Base-by-base conservation (phyloP, 129 eudicot species). In the Helichrysum umbraculigerum region DNA sequence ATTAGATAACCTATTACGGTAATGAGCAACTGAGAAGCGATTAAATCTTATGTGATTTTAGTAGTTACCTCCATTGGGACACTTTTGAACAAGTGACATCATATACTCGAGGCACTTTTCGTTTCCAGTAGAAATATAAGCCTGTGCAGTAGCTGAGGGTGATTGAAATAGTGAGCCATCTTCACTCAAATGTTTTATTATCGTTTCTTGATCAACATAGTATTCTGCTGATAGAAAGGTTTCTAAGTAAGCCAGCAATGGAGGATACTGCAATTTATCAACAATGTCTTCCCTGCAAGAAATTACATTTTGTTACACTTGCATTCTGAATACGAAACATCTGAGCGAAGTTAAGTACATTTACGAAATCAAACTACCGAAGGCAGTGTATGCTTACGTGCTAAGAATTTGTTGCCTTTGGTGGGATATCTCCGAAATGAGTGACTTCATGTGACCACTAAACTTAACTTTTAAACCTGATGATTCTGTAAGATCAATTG, bases 91-190 rank as follows among this genome's bases (percentile, higher is more conserved):
- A 61, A 86, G 77, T 32, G 85, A 80, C 17, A 66, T 57, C 4
- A 89, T 79, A 73, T 86, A 86, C 15, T 73, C 68, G 37, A 86
- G 72, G 68, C 90, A 86, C n/a, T 79, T 68, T n/a, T 63, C 70
- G 76, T 88, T 74, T 74, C 81, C 64, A 0, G 89, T 87, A 15
- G 76, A 39, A 66, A 87, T 65, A 51, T 76, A 88, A 0, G 88
- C 93, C 20, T 54, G 67, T 15, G 88, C 90, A 1, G 90, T 83
- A 79, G 90, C 88, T 6, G 90, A 83, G 32, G 93, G 93, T 54
- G 93, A 88, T 51, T 81, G 81, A 58, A 86, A 86, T 21, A 86
- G 67, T 3, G 90, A 86, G n/a, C 88, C 90, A 75, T 81, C 87
- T 71, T 76, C 76, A 32, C 77, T 80, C 62, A 83, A 68, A 52